These are phyloP conservation scores for Artomyces pyxidatus DNA, from an alignment of 768 basidiomycete species.

Conservation along the genomic window DNA sequence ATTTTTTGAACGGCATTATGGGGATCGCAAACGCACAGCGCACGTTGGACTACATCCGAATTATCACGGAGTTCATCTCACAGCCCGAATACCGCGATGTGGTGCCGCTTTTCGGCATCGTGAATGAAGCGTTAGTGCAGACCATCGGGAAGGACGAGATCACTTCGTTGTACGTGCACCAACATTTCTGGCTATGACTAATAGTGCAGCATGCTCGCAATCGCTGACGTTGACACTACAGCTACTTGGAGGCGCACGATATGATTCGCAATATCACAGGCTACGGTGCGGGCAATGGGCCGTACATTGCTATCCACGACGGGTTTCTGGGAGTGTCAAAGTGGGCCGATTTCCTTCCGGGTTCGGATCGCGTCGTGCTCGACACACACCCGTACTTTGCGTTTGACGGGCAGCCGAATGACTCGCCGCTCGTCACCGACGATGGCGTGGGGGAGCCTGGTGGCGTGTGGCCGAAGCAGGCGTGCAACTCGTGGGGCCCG, in stretches of 20 bases:
- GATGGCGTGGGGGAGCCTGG: slow-evolving; percentile 26
- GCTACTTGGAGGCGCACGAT: slow-evolving; percentile 51
- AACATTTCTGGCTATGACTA: no score
- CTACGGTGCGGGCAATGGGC: slow-evolving; percentile 54
- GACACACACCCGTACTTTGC: slow-evolving; percentile 45
- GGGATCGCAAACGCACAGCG: slow-evolving; percentile 85
- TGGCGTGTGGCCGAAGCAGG: slow-evolving; percentile 21
- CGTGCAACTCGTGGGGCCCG: slow-evolving; percentile 34
- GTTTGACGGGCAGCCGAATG: slow-evolving; percentile 15
- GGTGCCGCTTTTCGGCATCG: slow-evolving; percentile 51
- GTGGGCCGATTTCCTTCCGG: slow-evolving; percentile 35
- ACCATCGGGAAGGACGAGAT: slow-evolving; percentile 51
- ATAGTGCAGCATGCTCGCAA: neutral
- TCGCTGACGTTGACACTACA: slow-evolving; percentile 24
- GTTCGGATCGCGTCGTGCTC: slow-evolving; percentile 36
- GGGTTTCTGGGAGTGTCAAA: slow-evolving; percentile 43
- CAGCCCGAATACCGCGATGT: slow-evolving; percentile 67
- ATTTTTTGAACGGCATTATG: slow-evolving; percentile 70
- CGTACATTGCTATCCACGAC: slow-evolving; percentile 49
- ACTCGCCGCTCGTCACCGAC: slow-evolving; percentile 17
- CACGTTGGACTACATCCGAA: slow-evolving; percentile 69
- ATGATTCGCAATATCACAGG: slow-evolving; percentile 76
- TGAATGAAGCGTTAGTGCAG: slow-evolving; percentile 53
- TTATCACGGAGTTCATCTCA: slow-evolving; percentile 75
- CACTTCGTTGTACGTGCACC: slow-evolving; percentile 47